Base-by-base conservation (phyloP, 1,284 basidiomycete species). In the Mycosarcoma mackinlayi region DNA sequence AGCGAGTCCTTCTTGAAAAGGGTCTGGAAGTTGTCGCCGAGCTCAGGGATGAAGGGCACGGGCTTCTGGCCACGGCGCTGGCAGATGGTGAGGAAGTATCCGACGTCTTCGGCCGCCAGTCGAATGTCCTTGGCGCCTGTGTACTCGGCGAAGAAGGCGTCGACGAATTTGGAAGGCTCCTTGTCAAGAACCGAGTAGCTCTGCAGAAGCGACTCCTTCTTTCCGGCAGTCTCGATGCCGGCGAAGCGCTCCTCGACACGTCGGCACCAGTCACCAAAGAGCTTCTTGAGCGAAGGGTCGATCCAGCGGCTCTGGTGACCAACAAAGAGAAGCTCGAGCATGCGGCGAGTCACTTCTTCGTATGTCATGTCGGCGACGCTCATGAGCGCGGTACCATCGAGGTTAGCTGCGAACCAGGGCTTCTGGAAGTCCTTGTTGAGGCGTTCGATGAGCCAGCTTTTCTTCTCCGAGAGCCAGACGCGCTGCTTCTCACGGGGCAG, bases 281-380 rank as follows among this genome's bases (percentile, higher is more conserved):
- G 86, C 85, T 97, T 97, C 74, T 94, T 89, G 76, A 98, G 86
- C n/a, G 92, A 93, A 46, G 89, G 78, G 81, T 98, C 96, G 81
- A 98, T 88, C 95, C 96, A 98, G 59, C 95, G 90, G 68, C 88
- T 87, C 85, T 98, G 89, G 83, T 96, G 92, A 42, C 88, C 83
- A 73, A 98, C 92, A 82, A 91, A 98, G 92, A 96, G 94, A 75
- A 98, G 86, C 39, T 91, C 87, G 54, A 98, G 86, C 89, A 98
- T 91, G 60, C 95, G 89, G 68, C 93, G 86, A 7, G 91, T 91
- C 45, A 92, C 91, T 84, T 98, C 96, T 85, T 97, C 93, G 84
- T 98, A 98, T 16, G 95, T 98, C 95, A 98, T 97, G 79, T 96
- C 92, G 24, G 90, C 89, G 54, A 98, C 86, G 83, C 96, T 93